Percentiles rank a stretch among this genome's conserved stretches.
Evolutionary conservation across 345 rosid genomes (phyloP).

Genomic region (Boechera divaricarpa): DNA sequence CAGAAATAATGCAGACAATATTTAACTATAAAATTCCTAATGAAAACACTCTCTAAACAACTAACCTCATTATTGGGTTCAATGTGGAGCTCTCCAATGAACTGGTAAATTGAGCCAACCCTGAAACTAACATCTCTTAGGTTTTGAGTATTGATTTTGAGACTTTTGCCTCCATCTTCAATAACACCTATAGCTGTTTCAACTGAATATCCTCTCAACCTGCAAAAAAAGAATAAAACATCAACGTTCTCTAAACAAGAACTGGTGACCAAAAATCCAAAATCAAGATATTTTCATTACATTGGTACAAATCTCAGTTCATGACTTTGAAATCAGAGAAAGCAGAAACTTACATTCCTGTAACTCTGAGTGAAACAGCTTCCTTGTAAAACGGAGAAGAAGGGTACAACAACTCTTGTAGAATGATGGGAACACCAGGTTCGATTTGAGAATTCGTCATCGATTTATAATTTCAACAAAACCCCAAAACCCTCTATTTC

Average conservation of each 20-base stretch:
- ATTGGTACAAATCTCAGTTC: neutral
- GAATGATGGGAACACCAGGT: constrained; percentile 57
- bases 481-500: neutral
- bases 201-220: constrained; percentile 63
- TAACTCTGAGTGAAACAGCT: constrained; percentile 70
- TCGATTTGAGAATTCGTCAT: constrained; percentile 53
- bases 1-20: neutral
- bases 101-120: constrained; percentile 69
- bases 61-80: constrained; percentile 60
- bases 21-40: neutral
- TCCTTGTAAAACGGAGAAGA: constrained; percentile 63
- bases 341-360: constrained; percentile 58
- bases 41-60: neutral
- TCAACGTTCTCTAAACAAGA: neutral
- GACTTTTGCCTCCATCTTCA: constrained; percentile 57
- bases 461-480: neutral
- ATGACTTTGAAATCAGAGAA: neutral
- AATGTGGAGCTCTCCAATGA: constrained; percentile 83
- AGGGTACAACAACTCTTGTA: constrained; percentile 60
- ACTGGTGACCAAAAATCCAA: too few species aligned
- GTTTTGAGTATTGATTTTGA: constrained; percentile 70
- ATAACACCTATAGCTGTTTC: constrained; percentile 63
- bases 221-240: constrained; percentile 14
- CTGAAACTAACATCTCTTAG: constrained; percentile 72
- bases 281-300: neutral